Evolutionary conservation across 352 stramenopile genomes (phyloP).

Genomic region (Aphanomyces invadans): DNA sequence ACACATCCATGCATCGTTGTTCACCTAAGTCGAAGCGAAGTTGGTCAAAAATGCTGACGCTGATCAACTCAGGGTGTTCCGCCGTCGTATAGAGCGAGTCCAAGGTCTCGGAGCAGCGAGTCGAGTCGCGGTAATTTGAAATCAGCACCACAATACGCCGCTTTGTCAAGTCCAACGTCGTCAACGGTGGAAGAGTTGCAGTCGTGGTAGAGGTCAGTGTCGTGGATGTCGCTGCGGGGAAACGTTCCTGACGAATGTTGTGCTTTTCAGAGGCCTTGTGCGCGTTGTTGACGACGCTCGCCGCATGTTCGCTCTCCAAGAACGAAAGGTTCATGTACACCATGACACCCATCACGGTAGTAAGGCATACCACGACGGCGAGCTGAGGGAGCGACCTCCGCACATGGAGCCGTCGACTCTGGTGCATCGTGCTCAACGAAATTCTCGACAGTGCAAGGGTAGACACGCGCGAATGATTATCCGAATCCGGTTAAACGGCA

Average conservation of each 20-base stretch:
- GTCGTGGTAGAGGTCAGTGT: background rate
- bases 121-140: slow-evolving; percentile 21
- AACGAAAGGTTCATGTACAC: slow-evolving; percentile 23
- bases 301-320: background rate
- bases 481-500: background rate
- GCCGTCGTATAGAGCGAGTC: slow-evolving; percentile 16
- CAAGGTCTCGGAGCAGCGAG: slow-evolving; percentile 16
- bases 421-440: too few relatives aligned
- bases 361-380: background rate
- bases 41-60: slow-evolving; percentile 22
- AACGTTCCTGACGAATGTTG: background rate
- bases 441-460: too few relatives aligned
- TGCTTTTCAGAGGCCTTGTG: background rate
- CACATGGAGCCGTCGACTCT: background rate
- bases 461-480: too few relatives aligned
- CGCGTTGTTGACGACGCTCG: too few relatives aligned
- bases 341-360: slow-evolving; percentile 12
- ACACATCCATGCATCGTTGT: slow-evolving; percentile 19
- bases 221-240: background rate
- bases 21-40: slow-evolving; percentile 20
- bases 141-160: slow-evolving; percentile 20
- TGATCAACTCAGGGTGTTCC: background rate
- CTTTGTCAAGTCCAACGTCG: slow-evolving; percentile 29
- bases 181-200: background rate
- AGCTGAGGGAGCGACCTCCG: background rate